Base-by-base conservation (phyloP, 495 filamentous ascomycete genomes). In the Glutinoglossum americanum region DNA sequence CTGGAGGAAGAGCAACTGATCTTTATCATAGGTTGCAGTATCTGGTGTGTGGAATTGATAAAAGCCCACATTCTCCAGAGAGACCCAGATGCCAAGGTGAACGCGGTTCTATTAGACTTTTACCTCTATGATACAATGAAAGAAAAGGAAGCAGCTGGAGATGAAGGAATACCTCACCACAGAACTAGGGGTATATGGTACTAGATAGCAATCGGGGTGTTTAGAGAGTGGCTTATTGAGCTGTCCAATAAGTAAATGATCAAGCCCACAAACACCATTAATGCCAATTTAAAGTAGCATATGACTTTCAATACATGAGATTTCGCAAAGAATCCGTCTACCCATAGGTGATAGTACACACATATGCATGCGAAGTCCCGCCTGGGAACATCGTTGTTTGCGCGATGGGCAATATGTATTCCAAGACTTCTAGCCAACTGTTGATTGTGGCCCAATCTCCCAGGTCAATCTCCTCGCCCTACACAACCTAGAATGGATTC, bases 101-200 rank as follows among this genome's bases (percentile, higher is more conserved):
- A 95, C 64, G 92, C 92, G 0, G 84, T 96, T 37, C 64, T 97
- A 59, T 90, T 99, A 56, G 92, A 99, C 66, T 97, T 95, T 67
- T 94, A 93, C 65, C 72, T 99, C 44, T 97, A 97, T 65, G 92
- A 97, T 70, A 83, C 83, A 1, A 84, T 90, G 69, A 97, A 97
- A 68, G 80, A 81, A 59, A 66, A 85, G 66, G 89, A 96, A 62
- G 65, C 62, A 8, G 72, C 76, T 17, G 72, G 76, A 57, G 15
- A 61, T 60, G 32, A 62, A 68, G 57, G 57, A 39, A 82, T 92
- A 49, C 87, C 86, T n/a, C 89, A 95, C 69, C 90, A 97, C 69
- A 76, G 89, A 60, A 94, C 88, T 27, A 78, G 90, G 63, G 92
- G 88, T 62, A 95, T 97, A 61, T 97, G 90, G 90, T 97, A 97